Evolutionary conservation across 176 grass and related monocot species (phyloP), one percentile per base, ranked within the genome.

Genomic region (Eragrostis nindensis): DNA sequence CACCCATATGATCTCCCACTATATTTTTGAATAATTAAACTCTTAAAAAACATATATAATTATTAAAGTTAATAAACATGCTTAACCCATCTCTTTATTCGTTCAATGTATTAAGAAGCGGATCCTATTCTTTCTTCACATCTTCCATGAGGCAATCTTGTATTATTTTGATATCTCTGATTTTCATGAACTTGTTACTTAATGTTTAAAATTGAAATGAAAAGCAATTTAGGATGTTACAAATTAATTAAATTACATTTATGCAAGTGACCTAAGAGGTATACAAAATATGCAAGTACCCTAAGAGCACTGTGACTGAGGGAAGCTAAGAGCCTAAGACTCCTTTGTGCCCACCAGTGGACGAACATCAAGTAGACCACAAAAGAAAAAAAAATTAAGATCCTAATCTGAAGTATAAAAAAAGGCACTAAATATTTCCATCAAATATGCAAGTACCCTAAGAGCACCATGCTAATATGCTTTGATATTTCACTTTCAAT

Each of bases 341-440:
- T 67, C 74, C 57, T 43, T 63, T 44, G 32, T 77, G 71, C 52
- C 75, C 38, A 74, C 83, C 78, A 66, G 68, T 74, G 49, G 75
- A 83, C 44, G 41, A 76, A 36, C 77, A 65, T 12, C 45, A 26
- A 50, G 76, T 42, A 61, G 41, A 88, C 52, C 8, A 19, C 42
- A 57, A 84, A 50, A 36, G 12, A 27, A 52, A 57, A n/a, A n/a
- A n/a, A n/a, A n/a, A 8, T 76, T 62, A 62, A 42, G 6, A 83
- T 62, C 3, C 13, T 67, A 42, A 52, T 24, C 17, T 5, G 59
- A 82, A 87, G 7, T 25, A 16, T 14, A 52, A 10, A 4, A 64
- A 49, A 70, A 46, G 40, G 4, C 7, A 17, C 13, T 62, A 47
- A 62, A 50, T 16, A n/a, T 82, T 59, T 82, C 56, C 60, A 24